Evolutionary conservation across 1,284 basidiomycete genomes (phyloP).

Genomic region (Rhodofomes roseus): DNA sequence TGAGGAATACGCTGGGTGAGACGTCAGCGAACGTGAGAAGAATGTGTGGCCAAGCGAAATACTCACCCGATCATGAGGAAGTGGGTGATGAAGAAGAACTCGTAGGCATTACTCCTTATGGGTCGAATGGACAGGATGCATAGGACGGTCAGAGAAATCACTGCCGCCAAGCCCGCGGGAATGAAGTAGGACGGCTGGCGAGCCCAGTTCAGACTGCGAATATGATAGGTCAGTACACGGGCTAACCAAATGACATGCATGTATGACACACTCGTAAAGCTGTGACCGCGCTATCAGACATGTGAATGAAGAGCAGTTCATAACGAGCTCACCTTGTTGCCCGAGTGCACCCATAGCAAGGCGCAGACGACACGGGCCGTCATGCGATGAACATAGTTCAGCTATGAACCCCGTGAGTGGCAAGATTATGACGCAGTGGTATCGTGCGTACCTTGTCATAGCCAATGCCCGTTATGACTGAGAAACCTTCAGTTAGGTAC

Average conservation of each 20-base stretch:
- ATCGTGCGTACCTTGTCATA: slow-evolving; percentile 44
- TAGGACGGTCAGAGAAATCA: slow-evolving; percentile 18
- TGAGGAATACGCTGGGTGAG: slow-evolving; percentile 17
- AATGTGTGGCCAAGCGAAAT: neutral
- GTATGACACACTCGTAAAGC: neutral
- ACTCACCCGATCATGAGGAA: slow-evolving; percentile 6
- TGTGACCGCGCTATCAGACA: neutral
- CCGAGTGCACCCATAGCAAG: slow-evolving; percentile 47
- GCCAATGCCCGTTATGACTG: slow-evolving; percentile 55
- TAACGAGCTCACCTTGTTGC: slow-evolving; percentile 35
- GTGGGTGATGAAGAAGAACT: slow-evolving; percentile 25
- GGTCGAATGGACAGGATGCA: slow-evolving; percentile 23
- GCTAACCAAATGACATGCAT: neutral
- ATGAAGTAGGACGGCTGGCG: slow-evolving; percentile 1
- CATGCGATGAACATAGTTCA: slow-evolving; percentile 52
- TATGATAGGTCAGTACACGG: too few species aligned
- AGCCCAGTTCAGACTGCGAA: neutral
- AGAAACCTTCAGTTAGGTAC: neutral
- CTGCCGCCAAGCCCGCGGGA: slow-evolving; percentile 14
- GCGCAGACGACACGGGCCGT: slow-evolving; percentile 44
- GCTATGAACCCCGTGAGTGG: slow-evolving; percentile 26
- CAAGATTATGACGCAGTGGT: neutral
- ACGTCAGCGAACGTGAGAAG: neutral
- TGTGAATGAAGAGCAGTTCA: neutral
- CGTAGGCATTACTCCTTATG: slow-evolving; percentile 19